Conservation (phyloP, 2,329 filamentous ascomycete species). For the Fusarium floridanum region DNA sequence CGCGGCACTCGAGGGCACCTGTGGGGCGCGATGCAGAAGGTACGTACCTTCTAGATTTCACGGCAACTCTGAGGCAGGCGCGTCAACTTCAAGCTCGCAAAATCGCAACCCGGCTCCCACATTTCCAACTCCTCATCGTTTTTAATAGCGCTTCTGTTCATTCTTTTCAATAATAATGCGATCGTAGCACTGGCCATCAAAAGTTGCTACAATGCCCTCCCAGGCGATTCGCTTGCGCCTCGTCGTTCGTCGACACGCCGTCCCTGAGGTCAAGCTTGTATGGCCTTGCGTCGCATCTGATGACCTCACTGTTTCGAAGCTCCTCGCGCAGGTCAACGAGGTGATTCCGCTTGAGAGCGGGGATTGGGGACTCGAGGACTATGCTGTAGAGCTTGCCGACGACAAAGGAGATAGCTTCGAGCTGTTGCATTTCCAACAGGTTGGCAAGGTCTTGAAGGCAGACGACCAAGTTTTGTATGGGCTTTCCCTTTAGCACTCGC, state of each 20-base stretch:
- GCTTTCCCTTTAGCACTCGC: not conserved
- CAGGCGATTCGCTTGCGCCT: slow-evolving; percentile 77
- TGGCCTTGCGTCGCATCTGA: slow-evolving; percentile 73
- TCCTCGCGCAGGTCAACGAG: slow-evolving; percentile 84
- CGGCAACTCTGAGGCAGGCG: slow-evolving; percentile 16
- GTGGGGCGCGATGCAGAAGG: slow-evolving; percentile 3
- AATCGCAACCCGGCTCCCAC: slow-evolving; percentile 25
- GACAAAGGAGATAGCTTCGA: slow-evolving; percentile 76
- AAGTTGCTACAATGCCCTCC: slow-evolving; percentile 45
- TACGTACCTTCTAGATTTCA: slow-evolving; percentile 6
- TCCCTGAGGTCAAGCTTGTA: slow-evolving; percentile 79
- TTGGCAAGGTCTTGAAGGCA: slow-evolving; percentile 78
- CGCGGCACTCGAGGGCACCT: not conserved
- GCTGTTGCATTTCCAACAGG: slow-evolving; percentile 85
- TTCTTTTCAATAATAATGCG: slow-evolving; percentile 29
- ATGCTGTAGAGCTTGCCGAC: slow-evolving; percentile 80
- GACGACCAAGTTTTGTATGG: slow-evolving; percentile 86
- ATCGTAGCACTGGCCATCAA: slow-evolving; percentile 8
- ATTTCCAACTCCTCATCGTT: slow-evolving; percentile 7
- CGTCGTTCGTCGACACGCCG: slow-evolving; percentile 77
- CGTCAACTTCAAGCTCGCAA: slow-evolving; percentile 29
- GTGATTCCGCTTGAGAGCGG: slow-evolving; percentile 83
- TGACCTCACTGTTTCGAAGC: slow-evolving; percentile 78
- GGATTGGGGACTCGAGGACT: slow-evolving; percentile 91
- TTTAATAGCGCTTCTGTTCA: not conserved